A percentile compares a stretch with the other conserved stretches of the same genome.
phyloP scores from a whole-genome alignment of 2,329 filamentous ascomycete species.

The Phialemoniopsis sp. region DNA sequence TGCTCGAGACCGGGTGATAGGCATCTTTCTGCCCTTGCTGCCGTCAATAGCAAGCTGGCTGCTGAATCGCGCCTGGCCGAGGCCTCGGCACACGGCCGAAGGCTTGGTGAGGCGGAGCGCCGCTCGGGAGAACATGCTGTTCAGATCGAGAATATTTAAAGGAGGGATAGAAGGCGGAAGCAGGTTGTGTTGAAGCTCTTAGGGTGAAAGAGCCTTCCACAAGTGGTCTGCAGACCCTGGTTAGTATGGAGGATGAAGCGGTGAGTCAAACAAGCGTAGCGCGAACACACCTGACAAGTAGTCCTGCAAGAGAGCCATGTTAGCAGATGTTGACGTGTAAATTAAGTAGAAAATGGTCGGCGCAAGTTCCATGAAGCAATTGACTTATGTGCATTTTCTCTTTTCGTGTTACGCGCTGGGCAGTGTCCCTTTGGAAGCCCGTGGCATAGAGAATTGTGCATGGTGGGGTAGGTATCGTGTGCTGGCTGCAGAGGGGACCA shows the following conservation, averaged over 20 bases:
- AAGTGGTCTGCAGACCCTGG: conserved; percentile 40
- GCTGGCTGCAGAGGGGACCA: conserved; percentile 6
- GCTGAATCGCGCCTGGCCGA: conserved; percentile 25
- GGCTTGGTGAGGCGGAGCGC: conserved; percentile 49
- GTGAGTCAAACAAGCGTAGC: conserved; percentile 32
- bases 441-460: neutral
- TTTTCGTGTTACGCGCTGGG: neutral
- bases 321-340: conserved; percentile 25
- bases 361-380: neutral
- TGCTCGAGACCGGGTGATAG: conserved; percentile 50
- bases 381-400: neutral
- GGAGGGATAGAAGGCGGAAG: conserved; percentile 11
- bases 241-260: conserved; percentile 28
- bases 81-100: conserved; percentile 27
- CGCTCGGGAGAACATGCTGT: conserved; percentile 58
- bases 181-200: conserved; percentile 23
- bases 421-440: neutral
- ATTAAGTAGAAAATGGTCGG: neutral
- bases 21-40: conserved; percentile 67
- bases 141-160: conserved; percentile 12
- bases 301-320: conserved; percentile 48
- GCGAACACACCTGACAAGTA: conserved; percentile 67
- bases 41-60: conserved; percentile 54
- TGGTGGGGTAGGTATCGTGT: conserved; percentile 4
- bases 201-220: conserved; percentile 47